These are phyloP conservation scores for Ogataea pini DNA, from an alignment of 805 yeast species.

Conservation along the genomic window DNA sequence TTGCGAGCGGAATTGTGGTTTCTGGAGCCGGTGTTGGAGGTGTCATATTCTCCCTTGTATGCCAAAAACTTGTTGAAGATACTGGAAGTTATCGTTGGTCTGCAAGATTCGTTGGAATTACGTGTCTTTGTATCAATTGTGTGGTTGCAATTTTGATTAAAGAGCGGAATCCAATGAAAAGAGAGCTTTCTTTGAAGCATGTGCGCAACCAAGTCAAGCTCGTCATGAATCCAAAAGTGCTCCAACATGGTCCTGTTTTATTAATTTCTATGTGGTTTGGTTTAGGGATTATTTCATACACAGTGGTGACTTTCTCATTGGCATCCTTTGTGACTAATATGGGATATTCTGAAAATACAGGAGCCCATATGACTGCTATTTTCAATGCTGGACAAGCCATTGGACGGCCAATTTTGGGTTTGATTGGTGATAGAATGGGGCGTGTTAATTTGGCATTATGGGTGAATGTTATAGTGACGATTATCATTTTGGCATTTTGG, in stretches of 20 bases:
- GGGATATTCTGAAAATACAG: conserved; percentile 47
- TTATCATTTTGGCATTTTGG: conserved; percentile 49
- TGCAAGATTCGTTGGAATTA: conserved; percentile 44
- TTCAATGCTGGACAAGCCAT: conserved; percentile 47
- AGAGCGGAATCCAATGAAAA: conserved; percentile 39
- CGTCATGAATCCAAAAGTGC: conserved; percentile 18
- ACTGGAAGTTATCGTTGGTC: conserved; percentile 47
- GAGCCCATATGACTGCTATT: conserved; percentile 46
- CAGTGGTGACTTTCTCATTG: conserved; percentile 46
- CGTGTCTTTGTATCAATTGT: conserved; percentile 37
- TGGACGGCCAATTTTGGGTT: conserved; percentile 52
- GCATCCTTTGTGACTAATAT: conserved; percentile 47
- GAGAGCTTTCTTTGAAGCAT: conserved; percentile 11
- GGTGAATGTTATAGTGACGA: conserved; percentile 35
- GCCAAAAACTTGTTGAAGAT: conserved; percentile 39
- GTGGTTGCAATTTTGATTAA: conserved; percentile 45
- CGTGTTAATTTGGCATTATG: conserved; percentile 44
- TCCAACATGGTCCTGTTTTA: conserved; percentile 20
- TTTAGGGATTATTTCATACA: conserved; percentile 42
- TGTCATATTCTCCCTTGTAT: conserved; percentile 36
- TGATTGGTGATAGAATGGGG: conserved; percentile 46
- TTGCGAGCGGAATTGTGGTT: conserved; percentile 41
- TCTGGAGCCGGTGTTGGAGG: conserved; percentile 48
- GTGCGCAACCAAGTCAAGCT: conserved; percentile 15
- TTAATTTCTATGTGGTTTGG: conserved; percentile 32